Percentiles rank a stretch among this genome's conserved stretches.
Conservation (phyloP, 2,329 filamentous ascomycete species). For the Epichloe sylvatica region DNA sequence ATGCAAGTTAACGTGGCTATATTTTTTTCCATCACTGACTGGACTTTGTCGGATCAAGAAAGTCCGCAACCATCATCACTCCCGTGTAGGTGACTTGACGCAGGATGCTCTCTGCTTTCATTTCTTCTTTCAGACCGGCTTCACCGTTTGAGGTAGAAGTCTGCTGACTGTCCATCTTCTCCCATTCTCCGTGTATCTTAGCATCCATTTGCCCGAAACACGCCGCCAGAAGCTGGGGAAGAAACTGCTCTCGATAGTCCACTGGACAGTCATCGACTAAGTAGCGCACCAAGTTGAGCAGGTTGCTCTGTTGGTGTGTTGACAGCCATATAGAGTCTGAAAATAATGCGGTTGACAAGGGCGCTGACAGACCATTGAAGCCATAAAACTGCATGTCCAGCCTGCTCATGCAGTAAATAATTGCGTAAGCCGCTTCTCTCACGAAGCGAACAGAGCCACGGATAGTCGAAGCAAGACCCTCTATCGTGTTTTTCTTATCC, state of each 20-base stretch:
- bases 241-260: constrained; percentile 60
- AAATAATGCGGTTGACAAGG: constrained; percentile 73
- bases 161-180: constrained; percentile 53
- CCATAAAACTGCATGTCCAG: constrained; percentile 83
- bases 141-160: constrained; percentile 53
- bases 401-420: constrained; percentile 84
- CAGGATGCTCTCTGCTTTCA: constrained; percentile 94
- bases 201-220: constrained; percentile 77
- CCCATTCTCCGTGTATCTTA: constrained; percentile 83
- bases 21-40: constrained; percentile 31
- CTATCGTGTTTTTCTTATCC: constrained; percentile 75
- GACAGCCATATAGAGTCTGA: constrained; percentile 70
- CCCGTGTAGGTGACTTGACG: constrained; percentile 85
- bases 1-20: neutral
- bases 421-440: constrained; percentile 84
- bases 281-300: constrained; percentile 76
- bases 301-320: constrained; percentile 84
- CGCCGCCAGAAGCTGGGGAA: constrained; percentile 68
- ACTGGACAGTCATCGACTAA: constrained; percentile 87
- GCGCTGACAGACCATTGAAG: constrained; percentile 68
- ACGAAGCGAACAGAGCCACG: constrained; percentile 79
- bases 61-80: constrained; percentile 78
- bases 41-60: constrained; percentile 61
- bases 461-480: constrained; percentile 88
- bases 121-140: constrained; percentile 75